phyloP scores from a whole-genome alignment of 2,329 filamentous ascomycete species.

The Tolypocladium ovalisporum region DNA sequence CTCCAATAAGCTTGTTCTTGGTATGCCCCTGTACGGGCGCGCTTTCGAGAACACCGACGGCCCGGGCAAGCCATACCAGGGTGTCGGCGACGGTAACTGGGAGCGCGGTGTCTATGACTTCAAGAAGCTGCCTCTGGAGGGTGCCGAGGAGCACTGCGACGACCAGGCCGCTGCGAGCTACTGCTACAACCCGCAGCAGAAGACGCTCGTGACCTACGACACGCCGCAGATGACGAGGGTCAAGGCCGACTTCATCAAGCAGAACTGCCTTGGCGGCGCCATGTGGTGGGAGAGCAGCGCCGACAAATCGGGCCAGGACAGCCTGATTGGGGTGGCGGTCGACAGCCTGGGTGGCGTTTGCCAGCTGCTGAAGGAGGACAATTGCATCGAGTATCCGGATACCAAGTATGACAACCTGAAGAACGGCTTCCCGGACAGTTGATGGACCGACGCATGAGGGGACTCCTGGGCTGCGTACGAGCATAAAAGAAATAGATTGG shows the following conservation, averaged over 20 bases:
- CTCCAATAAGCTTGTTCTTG: conserved; percentile 67
- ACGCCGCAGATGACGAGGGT: conserved; percentile 52
- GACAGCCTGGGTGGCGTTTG: conserved; percentile 42
- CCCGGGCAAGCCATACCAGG: conserved; percentile 55
- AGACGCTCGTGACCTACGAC: conserved; percentile 70
- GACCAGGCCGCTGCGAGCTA: conserved; percentile 57
- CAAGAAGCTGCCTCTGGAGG: conserved; percentile 66
- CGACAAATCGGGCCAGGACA: conserved; percentile 55
- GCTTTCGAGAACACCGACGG: conserved; percentile 73
- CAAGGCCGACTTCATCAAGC: conserved; percentile 64
- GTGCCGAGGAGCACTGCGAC: conserved; percentile 55
- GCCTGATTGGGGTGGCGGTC: conserved; percentile 58
- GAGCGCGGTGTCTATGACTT: conserved; percentile 82
- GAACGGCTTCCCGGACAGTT: conserved; percentile 41
- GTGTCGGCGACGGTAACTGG: conserved; percentile 71
- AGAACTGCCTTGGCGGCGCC: conserved; percentile 63
- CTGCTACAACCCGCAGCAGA: conserved; percentile 55
- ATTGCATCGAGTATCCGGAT: conserved; percentile 52
- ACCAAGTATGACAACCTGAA: conserved; percentile 63
- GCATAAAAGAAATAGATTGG: neutral
- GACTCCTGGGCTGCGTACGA: too few species aligned
- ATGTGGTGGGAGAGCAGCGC: conserved; percentile 97
- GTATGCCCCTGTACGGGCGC: conserved; percentile 87
- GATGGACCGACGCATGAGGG: conserved; percentile 1
- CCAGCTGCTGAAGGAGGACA: conserved; percentile 39